phyloP scores from a whole-genome alignment of 2,329 filamentous ascomycete genomes.

The Acephala macrosclerotiorum region DNA sequence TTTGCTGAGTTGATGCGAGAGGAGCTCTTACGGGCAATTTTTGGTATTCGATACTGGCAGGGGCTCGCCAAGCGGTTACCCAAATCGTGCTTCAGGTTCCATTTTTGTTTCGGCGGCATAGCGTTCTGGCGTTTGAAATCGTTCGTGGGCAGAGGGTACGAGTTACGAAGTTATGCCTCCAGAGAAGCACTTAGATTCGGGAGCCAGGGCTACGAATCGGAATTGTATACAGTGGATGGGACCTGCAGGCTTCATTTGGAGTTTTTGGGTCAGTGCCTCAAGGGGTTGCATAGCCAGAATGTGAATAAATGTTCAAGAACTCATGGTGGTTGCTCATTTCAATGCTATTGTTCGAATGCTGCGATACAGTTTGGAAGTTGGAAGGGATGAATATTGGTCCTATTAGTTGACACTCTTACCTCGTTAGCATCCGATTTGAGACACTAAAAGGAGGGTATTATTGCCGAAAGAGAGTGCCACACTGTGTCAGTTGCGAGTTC shows the following conservation, averaged over 20 bases:
- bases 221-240: neutral
- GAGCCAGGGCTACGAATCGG: no score
- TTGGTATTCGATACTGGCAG: no score
- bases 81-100: neutral
- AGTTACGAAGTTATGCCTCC: neutral
- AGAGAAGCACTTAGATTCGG: constrained; percentile 1
- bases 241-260: neutral
- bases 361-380: no score
- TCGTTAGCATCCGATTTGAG: no score
- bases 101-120: neutral
- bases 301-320: neutral
- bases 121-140: neutral
- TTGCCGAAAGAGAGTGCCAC: no score
- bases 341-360: neutral
- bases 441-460: no score
- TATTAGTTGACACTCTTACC: no score
- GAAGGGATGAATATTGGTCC: no score
- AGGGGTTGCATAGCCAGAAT: neutral
- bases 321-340: neutral
- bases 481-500: no score
- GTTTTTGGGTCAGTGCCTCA: neutral
- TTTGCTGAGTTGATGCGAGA: no score
- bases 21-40: no score
- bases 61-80: neutral
- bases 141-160: neutral